Evolutionary conservation across 345 rosid species (phyloP), one percentile per base, ranked within the genome.

Genomic region (Eucalyptus regnans): DNA sequence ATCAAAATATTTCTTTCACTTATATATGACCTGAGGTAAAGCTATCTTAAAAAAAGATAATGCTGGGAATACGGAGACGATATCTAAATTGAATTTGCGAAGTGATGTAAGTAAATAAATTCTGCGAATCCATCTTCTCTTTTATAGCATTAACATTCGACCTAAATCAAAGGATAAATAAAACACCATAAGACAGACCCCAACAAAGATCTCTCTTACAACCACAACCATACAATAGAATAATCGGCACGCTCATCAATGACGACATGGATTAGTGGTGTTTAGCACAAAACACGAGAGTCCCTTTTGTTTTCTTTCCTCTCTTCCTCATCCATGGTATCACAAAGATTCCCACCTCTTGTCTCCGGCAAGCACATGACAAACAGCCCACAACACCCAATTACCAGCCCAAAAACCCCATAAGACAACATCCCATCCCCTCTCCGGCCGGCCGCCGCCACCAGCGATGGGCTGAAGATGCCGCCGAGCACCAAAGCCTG

Each of bases 241-340:
- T 56, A 10, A 71, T 33, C 7, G 46, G 7, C 25, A 71, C 81
- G 43, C 81, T 20, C 83, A 71, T 22, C 83, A 18, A 37, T 37
- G 46, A 20, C 46, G 83, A 5, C 12, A 18, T 71, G 22, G 46
- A 71, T 37, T 37, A 71, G 43, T 12, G 46, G 46, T 18, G 12
- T 20, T 71, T 18, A 71, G 83, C 83, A 71, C 83, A 37, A 37
- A 18, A 37, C 46, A 37, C 83, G 81, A 71, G 81, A 20, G 14
- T 37, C 46, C 46, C 46, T 37, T 43, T 71, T 71, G 46, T 18
- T 10, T 43, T 50, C 16, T 41, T 81, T 91, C n/a, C 9, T 31
- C 84, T 91, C 92, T 80, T 91, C 90, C 88, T 91, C 92, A 9
- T 91, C 92, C 90, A 91, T 86, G 12, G 92, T 88, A 50, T 91